These are phyloP conservation scores for Aspergillus bertholletiae DNA, from an alignment of 495 filamentous ascomycete species.

Conservation along the genomic window DNA sequence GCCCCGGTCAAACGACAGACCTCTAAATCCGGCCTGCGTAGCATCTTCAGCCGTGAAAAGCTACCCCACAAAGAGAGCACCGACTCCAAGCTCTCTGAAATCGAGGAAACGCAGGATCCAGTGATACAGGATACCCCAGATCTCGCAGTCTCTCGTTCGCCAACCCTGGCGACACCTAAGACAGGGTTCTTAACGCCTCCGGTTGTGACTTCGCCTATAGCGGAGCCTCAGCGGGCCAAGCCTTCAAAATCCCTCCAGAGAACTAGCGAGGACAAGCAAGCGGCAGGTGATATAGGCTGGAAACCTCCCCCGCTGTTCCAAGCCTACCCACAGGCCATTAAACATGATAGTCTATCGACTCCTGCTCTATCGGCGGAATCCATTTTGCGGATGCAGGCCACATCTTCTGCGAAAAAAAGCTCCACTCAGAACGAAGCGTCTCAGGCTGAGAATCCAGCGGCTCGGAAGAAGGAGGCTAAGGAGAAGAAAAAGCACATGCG, in stretches of 20 bases:
- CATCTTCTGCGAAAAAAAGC: slow-evolving; percentile 35
- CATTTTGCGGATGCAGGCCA: slow-evolving; percentile 55
- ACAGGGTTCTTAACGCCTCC: slow-evolving; percentile 26
- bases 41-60: slow-evolving; percentile 39
- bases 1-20: slow-evolving; percentile 32
- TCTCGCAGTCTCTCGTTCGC: slow-evolving; percentile 22
- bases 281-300: slow-evolving; percentile 49
- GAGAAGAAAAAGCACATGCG: slow-evolving; percentile 41
- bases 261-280: slow-evolving; percentile 16
- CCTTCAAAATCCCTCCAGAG: slow-evolving; percentile 21
- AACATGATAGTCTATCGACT: slow-evolving; percentile 48
- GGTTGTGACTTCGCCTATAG: slow-evolving; percentile 25
- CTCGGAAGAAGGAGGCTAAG: slow-evolving; percentile 40
- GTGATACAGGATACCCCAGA: slow-evolving; percentile 10
- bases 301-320: slow-evolving; percentile 82
- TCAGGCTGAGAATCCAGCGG: slow-evolving; percentile 15
- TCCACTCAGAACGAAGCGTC: slow-evolving; percentile 40
- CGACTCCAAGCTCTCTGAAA: slow-evolving; percentile 31
- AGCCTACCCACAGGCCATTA: slow-evolving; percentile 81
- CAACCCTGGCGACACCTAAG: slow-evolving; percentile 23
- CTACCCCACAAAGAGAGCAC: slow-evolving; percentile 17
- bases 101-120: slow-evolving; percentile 28
- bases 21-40: slow-evolving; percentile 39
- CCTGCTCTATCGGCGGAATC: slow-evolving; percentile 51
- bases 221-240: slow-evolving; percentile 18